Percentiles rank a stretch among this genome's conserved stretches.
phyloP scores from a whole-genome alignment of 2,329 filamentous ascomycete species.

The Neurospora crassa region DNA sequence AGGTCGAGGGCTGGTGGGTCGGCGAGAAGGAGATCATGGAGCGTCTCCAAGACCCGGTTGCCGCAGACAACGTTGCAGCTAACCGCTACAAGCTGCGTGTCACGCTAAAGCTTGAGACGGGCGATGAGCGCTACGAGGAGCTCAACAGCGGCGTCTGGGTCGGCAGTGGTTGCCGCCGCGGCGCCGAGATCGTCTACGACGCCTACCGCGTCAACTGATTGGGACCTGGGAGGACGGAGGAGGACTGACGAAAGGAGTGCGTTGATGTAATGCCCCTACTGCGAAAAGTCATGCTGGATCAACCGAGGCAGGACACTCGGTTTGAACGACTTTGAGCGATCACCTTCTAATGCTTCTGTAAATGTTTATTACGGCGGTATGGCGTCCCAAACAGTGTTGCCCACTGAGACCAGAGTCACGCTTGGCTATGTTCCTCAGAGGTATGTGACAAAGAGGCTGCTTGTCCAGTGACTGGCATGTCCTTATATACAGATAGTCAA shows the following conservation, averaged over 20 bases:
- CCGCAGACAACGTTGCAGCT: conserved; percentile 17
- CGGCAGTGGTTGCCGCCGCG: conserved; percentile 17
- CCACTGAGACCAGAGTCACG: not conserved
- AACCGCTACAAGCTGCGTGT: conserved; percentile 18
- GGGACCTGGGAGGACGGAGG: not conserved
- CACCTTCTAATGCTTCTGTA: not conserved
- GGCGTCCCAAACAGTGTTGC: not conserved
- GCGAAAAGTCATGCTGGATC: not conserved
- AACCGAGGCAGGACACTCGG: not conserved
- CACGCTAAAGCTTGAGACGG: conserved; percentile 19
- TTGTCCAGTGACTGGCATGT: not conserved
- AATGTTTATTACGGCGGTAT: not conserved
- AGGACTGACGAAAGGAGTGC: not conserved
- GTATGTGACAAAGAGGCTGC: not conserved
- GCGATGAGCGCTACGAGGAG: conserved; percentile 17
- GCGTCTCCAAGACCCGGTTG: conserved; percentile 16
- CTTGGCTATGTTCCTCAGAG: not conserved
- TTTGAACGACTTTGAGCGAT: not conserved
- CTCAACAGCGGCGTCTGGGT: conserved; percentile 18
- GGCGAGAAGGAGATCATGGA: conserved; percentile 19
- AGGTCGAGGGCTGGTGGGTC: conserved; percentile 18
- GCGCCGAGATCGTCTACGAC: conserved; percentile 20
- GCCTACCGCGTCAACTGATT: conserved; percentile 17
- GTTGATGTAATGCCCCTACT: not conserved
- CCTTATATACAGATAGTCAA: not conserved